Base-by-base conservation (phyloP, 495 filamentous ascomycete species). In the Rusavskia elegans region DNA sequence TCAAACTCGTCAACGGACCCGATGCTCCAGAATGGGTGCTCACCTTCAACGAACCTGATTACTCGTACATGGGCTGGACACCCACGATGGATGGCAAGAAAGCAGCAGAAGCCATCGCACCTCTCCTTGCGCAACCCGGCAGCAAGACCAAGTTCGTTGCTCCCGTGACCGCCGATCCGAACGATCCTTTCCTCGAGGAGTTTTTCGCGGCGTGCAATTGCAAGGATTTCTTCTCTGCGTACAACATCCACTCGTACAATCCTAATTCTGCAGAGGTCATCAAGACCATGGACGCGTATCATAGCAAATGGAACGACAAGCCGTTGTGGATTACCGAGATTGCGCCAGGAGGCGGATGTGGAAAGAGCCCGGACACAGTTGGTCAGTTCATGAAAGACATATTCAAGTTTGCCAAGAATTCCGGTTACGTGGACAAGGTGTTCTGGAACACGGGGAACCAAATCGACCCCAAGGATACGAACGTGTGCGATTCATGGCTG, bases 41-140 rank as follows among this genome's bases (percentile, higher is more conserved):
- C 25, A 52, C 50, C 50, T 52, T 52, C 50, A 52, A 52, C 37
- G 50, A 52, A 19, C 50, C 50, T 19, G 50, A 52, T 27, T 44
- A 20, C 23, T 40, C 50, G 6, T 52, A 52, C 50, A 44, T 30
- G 50, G 36, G 36, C 36, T 10, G 9, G 17, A 52, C 36, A 17
- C 50, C 50, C 3, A 52, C 35, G 8, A 52, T 52, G 50, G 19
- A 37, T 5, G n/a, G n/a, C 11, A 32, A 21, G 20, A 7, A 44
- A n/a, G 50, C 50, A 19, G 50, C 50, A 16, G 37, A 4, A 17
- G 50, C 50, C 21, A 52, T 52, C 20, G n/a, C n/a, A 30, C 35
- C 35, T 17, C 50, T 52, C 2, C 35, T 52, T 17, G 50, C 10
- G 6, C 16, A 30, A 11, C 36, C 50, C 17, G 50, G 50, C 36